These are phyloP conservation scores for Aspergillus brunneoviolaceus DNA, from an alignment of 2,329 filamentous ascomycete genomes.

Conservation along the genomic window DNA sequence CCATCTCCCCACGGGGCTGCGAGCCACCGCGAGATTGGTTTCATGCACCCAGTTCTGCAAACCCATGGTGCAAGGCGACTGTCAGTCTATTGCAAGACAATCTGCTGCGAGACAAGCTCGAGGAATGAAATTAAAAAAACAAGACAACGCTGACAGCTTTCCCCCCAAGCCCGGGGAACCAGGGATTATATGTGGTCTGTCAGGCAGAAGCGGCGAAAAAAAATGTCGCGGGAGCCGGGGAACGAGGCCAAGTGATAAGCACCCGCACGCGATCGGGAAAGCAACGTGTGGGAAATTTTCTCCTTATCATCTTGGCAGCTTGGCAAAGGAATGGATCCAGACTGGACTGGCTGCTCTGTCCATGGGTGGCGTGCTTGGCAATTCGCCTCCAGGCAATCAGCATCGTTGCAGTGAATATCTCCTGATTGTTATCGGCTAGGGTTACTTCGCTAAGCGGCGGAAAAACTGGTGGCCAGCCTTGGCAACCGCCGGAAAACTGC, in stretches of 20 bases:
- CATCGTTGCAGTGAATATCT: too few relatives aligned
- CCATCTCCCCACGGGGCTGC: conserved; percentile 65
- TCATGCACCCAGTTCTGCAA: conserved; percentile 22
- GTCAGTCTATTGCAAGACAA: background rate
- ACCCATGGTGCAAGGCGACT: conserved; percentile 15
- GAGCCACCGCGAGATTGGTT: conserved; percentile 53
- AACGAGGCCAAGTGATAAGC: background rate
- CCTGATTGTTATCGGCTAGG: too few relatives aligned
- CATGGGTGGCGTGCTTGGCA: conserved; percentile 8
- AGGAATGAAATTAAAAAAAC: background rate
- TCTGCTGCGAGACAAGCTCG: background rate
- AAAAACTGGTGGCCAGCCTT: background rate
- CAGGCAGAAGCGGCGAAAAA: background rate
- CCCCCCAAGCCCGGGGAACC: background rate
- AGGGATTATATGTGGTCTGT: background rate
- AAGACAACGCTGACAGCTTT: background rate
- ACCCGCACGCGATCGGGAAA: background rate
- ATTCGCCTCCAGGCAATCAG: background rate
- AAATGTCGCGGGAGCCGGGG: background rate
- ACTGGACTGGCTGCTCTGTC: background rate
- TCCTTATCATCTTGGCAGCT: conserved; percentile 2
- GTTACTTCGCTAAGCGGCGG: too few relatives aligned
- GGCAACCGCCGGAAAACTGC: background rate
- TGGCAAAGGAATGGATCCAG: background rate
- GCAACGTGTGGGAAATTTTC: background rate